Evolutionary conservation across 306 rosid species (phyloP), one percentile per base, ranked within the genome.

Genomic region (Pyrus betulifolia): DNA sequence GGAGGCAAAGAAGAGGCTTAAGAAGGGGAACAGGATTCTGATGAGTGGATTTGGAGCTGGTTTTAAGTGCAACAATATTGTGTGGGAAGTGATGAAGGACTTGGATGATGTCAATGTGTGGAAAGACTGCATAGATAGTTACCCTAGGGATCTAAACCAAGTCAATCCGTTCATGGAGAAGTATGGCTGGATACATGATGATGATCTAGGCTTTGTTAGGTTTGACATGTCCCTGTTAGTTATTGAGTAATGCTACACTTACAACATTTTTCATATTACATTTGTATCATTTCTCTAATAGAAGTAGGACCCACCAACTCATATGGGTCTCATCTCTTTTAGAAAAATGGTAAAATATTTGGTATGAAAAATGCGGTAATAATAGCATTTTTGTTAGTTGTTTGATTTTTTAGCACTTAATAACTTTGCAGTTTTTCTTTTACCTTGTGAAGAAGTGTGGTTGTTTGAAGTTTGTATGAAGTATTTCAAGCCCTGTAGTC

Each of bases 31-130:
- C 3, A 80, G 81, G 69, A 83, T 93, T 33, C 76, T 94, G 61
- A 91, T 94, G 97, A 87, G 92, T 6, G 92, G 98, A 46, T 93
- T 94, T 52, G 98, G 98, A 42, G 98, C 98, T 0, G 96, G 98
- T 5, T 94, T 88, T 67, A 88, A 91, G 92, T 91, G 97, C 83
- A 94, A 91, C 74, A 91, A 87, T 70, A 91, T 97, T 80, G 86
- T 91, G 67, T 93, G 98, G 98, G 98, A 88, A 77, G 97, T 91
- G 0, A 65, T 83, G 91, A 85, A 23, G 78, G 89, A 91, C 61
- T 67, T 93, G 84, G 84, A 82, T 25, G 86, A 84, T 69, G 22
- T 76, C 14, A 93, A 91, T 80, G 96, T 83, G 35, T 93, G 98
- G 98, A 60, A 83, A 74, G 88, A 85, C 22, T 82, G 86, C 81